Percentiles rank a stretch among this genome's conserved stretches.
Conservation (phyloP, 257 asterid species). For the Forsythia viridissima region DNA sequence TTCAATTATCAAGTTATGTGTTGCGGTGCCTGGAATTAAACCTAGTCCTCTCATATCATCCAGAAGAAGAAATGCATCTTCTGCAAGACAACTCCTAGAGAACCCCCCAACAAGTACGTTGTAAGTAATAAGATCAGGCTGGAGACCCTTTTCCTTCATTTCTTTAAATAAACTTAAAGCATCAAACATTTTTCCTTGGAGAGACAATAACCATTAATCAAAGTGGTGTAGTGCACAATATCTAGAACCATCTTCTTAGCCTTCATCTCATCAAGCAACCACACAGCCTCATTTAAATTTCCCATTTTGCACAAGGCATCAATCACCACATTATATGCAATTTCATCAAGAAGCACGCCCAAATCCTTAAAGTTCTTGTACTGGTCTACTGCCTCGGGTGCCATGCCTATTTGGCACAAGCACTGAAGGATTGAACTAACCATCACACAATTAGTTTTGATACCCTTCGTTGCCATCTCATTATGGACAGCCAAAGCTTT, state of each 20-base stretch:
- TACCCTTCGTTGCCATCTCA: constrained; percentile 65
- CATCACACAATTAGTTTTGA: constrained; percentile 57
- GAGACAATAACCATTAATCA: constrained; percentile 64
- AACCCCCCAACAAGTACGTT: constrained; percentile 71
- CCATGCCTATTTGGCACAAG: constrained; percentile 65
- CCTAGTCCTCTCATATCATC: constrained; percentile 58
- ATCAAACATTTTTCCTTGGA: constrained; percentile 47
- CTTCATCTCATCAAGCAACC: constrained; percentile 72
- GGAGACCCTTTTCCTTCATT: constrained; percentile 54
- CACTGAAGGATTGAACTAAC: constrained; percentile 67
- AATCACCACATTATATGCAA: constrained; percentile 62
- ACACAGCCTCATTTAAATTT: constrained; percentile 56
- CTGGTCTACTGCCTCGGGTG: constrained; percentile 45
- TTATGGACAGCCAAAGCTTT: constrained; percentile 51
- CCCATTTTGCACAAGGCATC: constrained; percentile 72
- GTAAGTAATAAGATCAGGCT: constrained; percentile 65
- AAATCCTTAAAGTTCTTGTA: constrained; percentile 44
- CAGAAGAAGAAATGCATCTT: constrained; percentile 43
- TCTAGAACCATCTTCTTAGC: constrained; percentile 58
- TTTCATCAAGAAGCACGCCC: constrained; percentile 68
- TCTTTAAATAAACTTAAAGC: constrained; percentile 58
- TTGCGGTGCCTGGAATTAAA: constrained; percentile 49
- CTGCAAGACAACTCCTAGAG: constrained; percentile 49
- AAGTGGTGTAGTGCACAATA: constrained; percentile 69
- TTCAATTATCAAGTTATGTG: constrained; percentile 68